Evolutionary conservation across 2,329 filamentous ascomycete genomes (phyloP).

Genomic region (Xylariaceae sp.): DNA sequence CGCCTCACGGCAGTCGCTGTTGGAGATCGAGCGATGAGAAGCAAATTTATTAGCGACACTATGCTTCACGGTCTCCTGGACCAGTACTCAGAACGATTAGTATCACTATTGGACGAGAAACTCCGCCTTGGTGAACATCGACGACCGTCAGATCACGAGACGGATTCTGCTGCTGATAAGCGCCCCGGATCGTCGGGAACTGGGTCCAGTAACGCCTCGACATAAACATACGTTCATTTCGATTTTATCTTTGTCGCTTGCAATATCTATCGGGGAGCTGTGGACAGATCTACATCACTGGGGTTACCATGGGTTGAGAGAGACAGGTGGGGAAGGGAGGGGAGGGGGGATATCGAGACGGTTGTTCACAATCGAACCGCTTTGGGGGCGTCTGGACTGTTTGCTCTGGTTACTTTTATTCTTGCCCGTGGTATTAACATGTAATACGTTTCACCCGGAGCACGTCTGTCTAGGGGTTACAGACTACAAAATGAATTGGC

Average conservation of each 20-base stretch:
- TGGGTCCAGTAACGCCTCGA: constrained; percentile 20
- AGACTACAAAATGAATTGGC: constrained; percentile 12
- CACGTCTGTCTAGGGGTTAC: constrained; percentile 9
- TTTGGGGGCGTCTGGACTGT: constrained; percentile 2
- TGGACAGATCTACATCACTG: constrained; percentile 9
- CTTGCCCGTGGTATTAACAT: neutral
- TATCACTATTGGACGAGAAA: constrained; percentile 68
- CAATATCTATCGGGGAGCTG: constrained; percentile 14
- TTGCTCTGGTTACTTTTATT: constrained; percentile 1
- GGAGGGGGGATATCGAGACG: neutral
- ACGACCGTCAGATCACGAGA: constrained; percentile 15
- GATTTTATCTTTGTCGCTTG: constrained; percentile 21
- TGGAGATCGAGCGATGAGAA: constrained; percentile 51
- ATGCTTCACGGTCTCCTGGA: constrained; percentile 62
- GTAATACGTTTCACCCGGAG: neutral
- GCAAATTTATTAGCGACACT: constrained; percentile 51
- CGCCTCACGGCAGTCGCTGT: constrained; percentile 58
- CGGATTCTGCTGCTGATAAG: constrained; percentile 13
- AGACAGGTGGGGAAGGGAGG: constrained; percentile 1
- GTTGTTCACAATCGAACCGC: neutral
- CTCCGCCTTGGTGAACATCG: constrained; percentile 41
- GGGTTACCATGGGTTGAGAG: constrained; percentile 1
- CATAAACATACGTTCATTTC: constrained; percentile 22
- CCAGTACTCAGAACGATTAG: constrained; percentile 68
- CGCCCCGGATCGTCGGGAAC: constrained; percentile 21